These are phyloP conservation scores for Picea engelmannii DNA, from an alignment of 83 land plant species.

Conservation along the genomic window DNA sequence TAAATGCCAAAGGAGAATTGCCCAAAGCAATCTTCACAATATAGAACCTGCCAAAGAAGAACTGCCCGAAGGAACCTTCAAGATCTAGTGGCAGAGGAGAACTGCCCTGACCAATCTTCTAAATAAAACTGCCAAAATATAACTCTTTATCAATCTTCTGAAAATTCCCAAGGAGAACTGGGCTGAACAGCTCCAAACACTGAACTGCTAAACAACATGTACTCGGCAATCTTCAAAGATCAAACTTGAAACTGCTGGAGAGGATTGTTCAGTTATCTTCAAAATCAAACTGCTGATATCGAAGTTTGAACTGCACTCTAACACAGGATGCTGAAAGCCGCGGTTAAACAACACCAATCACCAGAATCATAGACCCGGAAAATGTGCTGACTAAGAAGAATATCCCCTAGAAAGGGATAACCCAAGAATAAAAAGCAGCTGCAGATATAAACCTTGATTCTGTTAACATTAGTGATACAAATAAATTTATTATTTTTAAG, in stretches of 20 bases:
- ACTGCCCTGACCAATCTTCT: constrained; percentile 11
- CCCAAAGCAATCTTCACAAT: constrained; percentile 3
- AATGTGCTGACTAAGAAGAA: too few relatives aligned
- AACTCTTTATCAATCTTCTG: neutral
- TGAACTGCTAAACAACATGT: neutral
- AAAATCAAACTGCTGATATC: neutral
- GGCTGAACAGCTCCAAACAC: neutral
- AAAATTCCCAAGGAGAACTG: neutral
- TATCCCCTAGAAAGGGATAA: neutral
- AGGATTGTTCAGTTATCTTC: neutral
- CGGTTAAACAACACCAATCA: neutral
- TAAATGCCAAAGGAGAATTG: constrained; percentile 6
- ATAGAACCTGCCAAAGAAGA: constrained; percentile 2
- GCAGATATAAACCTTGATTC: constrained; percentile 4
- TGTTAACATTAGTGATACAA: neutral
- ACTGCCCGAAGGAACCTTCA: neutral
- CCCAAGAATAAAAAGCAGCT: neutral
- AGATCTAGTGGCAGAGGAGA: constrained; percentile 16
- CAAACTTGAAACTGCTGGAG: neutral
- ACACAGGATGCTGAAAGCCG: neutral
- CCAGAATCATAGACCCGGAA: too few relatives aligned
- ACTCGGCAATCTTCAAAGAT: neutral
- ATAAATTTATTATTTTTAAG: neutral
- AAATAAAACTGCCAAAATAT: neutral
- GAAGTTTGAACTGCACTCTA: neutral